Percentiles rank a stretch among this genome's conserved stretches.
Conservation (phyloP, 2,329 filamentous ascomycete species). For the Myriosclerotinia duriaeana region DNA sequence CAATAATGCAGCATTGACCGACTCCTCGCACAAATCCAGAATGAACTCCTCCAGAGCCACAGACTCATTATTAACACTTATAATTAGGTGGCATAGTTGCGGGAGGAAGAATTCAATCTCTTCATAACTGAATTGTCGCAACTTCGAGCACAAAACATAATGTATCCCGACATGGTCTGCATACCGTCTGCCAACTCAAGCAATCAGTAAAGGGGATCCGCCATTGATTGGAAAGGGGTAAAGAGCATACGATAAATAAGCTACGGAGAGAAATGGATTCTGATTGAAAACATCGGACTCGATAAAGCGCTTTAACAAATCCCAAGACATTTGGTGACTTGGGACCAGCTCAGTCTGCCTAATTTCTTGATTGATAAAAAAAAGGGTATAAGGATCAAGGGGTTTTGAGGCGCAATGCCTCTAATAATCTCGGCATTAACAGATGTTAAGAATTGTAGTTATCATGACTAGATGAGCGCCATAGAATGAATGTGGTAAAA, state of each 20-base stretch:
- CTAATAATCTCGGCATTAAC: slow-evolving; percentile 41
- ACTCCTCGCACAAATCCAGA: slow-evolving; percentile 82
- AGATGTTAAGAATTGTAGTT: slow-evolving; percentile 25
- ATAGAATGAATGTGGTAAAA: slow-evolving; percentile 20
- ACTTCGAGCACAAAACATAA: slow-evolving; percentile 84
- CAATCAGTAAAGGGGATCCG: slow-evolving; percentile 21
- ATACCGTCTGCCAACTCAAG: slow-evolving; percentile 63
- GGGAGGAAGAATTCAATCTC: slow-evolving; percentile 92
- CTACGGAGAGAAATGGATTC: slow-evolving; percentile 83
- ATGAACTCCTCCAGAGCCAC: slow-evolving; percentile 89
- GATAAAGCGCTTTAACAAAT: slow-evolving; percentile 85
- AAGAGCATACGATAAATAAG: slow-evolving; percentile 71
- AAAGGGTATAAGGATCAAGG: slow-evolving; percentile 26
- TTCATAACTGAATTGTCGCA: slow-evolving; percentile 85
- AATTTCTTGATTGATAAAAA: slow-evolving; percentile 20
- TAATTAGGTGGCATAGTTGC: slow-evolving; percentile 82
- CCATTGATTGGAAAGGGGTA: slow-evolving; percentile 14
- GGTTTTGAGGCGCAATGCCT: slow-evolving; percentile 40
- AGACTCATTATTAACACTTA: slow-evolving; percentile 86
- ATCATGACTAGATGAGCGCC: slow-evolving; percentile 34
- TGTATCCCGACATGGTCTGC: slow-evolving; percentile 88
- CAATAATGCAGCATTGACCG: slow-evolving; percentile 78
- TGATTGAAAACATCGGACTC: slow-evolving; percentile 93
- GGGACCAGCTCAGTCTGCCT: slow-evolving; percentile 22
- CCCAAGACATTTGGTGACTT: slow-evolving; percentile 65